A percentile compares a stretch with the other conserved stretches of the same genome.
These are phyloP conservation scores for Dovyalis caffra DNA, from an alignment of 345 rosid species.

Conservation along the genomic window DNA sequence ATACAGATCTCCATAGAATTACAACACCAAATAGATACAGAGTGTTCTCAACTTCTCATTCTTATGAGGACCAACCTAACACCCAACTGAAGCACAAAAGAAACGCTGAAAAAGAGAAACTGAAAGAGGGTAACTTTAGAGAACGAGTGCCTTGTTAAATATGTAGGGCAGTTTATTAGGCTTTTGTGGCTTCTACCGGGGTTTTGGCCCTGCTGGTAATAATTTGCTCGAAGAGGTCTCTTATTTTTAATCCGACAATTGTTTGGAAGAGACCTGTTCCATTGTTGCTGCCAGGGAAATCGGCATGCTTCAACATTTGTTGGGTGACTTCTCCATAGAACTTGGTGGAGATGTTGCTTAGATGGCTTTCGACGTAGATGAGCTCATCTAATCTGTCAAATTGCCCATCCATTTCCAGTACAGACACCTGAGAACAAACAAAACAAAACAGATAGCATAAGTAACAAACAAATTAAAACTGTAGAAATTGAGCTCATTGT, in stretches of 20 bases:
- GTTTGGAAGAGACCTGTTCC: conserved; percentile 97
- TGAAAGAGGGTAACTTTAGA: background rate
- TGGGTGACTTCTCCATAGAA: conserved; percentile 96
- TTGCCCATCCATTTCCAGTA: conserved; percentile 95
- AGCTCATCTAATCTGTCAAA: conserved; percentile 95
- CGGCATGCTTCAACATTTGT: conserved; percentile 91
- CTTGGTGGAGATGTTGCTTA: conserved; percentile 89
- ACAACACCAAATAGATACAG: conserved; percentile 20
- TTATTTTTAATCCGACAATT: conserved; percentile 79
- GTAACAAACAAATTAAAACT: background rate
- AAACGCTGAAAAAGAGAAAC: conserved; percentile 2
- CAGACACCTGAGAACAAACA: conserved; percentile 57
- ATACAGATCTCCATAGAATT: conserved; percentile 34
- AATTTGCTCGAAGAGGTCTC: conserved; percentile 88
- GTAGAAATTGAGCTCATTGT: background rate
- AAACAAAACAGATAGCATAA: background rate
- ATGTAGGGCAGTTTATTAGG: conserved; percentile 23
- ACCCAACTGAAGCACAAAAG: conserved; percentile 13
- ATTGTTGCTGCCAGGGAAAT: conserved; percentile 96
- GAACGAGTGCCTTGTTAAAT: background rate
- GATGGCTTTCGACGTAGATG: conserved; percentile 89
- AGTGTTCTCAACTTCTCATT: conserved; percentile 6
- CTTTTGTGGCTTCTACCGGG: conserved; percentile 61
- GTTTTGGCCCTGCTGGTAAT: conserved; percentile 47
- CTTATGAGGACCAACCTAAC: conserved; percentile 20